A percentile compares a stretch with the other conserved stretches of the same genome.
Evolutionary conservation across 2,329 filamentous ascomycete species (phyloP).

Genomic region (Xylariaceae sp.): DNA sequence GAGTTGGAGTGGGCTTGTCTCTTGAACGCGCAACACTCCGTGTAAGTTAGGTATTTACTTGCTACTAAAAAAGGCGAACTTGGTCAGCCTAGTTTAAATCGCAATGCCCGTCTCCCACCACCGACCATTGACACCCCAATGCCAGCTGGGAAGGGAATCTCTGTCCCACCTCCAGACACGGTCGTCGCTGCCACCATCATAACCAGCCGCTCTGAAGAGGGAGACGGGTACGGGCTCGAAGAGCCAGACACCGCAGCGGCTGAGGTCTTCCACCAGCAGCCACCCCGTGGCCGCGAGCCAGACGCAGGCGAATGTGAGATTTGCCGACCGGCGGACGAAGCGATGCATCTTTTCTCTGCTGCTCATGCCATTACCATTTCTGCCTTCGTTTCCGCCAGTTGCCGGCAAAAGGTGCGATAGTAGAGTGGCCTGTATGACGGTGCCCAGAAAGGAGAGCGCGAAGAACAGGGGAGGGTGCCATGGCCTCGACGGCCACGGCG

Average conservation of each 20-base stretch:
- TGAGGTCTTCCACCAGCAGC: conserved; percentile 71
- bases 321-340: conserved; percentile 45
- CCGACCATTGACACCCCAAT: conserved; percentile 42
- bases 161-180: conserved; percentile 56
- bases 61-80: no score
- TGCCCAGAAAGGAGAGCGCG: conserved; percentile 59
- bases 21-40: neutral
- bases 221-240: conserved; percentile 75
- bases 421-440: conserved; percentile 50
- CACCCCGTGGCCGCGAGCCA: conserved; percentile 67
- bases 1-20: neutral
- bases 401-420: conserved; percentile 1
- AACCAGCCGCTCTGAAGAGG: conserved; percentile 52
- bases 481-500: conserved; percentile 47
- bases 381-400: no score
- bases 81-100: no score
- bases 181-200: conserved; percentile 8
- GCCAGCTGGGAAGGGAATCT: conserved; percentile 48
- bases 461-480: conserved; percentile 65
- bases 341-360: conserved; percentile 34
- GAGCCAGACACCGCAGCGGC: conserved; percentile 68
- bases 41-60: no score
- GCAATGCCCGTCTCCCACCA: conserved; percentile 54
- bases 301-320: conserved; percentile 53
- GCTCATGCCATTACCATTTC: no score